Conservation (phyloP, 305 asterid genomes). For the Fraxinus greggii region DNA sequence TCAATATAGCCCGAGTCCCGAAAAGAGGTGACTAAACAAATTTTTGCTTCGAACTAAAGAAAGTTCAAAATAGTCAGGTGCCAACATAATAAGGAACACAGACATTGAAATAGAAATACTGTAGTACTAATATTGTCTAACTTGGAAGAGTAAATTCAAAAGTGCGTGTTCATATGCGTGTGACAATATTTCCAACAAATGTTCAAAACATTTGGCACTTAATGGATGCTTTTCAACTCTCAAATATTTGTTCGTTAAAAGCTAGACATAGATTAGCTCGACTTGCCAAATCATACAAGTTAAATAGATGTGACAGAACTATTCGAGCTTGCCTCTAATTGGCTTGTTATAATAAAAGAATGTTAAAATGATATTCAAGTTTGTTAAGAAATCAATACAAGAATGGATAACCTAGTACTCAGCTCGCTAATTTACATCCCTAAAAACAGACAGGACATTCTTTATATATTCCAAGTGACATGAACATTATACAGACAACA, state of each 20-base stretch:
- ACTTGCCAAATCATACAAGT: neutral
- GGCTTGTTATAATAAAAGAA: neutral
- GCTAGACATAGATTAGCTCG: neutral
- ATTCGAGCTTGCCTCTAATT: neutral
- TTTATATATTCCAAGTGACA: neutral
- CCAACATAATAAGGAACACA: neutral
- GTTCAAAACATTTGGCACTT: neutral
- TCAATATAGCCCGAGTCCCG: slow-evolving; percentile 82
- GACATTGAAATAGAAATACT: neutral
- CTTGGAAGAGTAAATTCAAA: neutral
- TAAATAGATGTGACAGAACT: neutral
- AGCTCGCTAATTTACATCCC: neutral
- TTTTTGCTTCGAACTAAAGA: slow-evolving; percentile 74
- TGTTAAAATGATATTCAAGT: neutral
- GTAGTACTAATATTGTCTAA: neutral
- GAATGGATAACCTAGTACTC: neutral
- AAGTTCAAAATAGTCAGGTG: neutral
- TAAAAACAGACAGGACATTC: neutral
- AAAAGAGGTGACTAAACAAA: slow-evolving; percentile 84
- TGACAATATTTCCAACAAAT: neutral
- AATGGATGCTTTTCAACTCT: neutral
- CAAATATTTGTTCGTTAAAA: neutral
- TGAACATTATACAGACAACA: neutral
- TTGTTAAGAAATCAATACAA: neutral
- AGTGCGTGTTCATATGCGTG: neutral